phyloP scores from a whole-genome alignment of 2,329 filamentous ascomycete genomes.

The Colletotrichum cordylinicola region DNA sequence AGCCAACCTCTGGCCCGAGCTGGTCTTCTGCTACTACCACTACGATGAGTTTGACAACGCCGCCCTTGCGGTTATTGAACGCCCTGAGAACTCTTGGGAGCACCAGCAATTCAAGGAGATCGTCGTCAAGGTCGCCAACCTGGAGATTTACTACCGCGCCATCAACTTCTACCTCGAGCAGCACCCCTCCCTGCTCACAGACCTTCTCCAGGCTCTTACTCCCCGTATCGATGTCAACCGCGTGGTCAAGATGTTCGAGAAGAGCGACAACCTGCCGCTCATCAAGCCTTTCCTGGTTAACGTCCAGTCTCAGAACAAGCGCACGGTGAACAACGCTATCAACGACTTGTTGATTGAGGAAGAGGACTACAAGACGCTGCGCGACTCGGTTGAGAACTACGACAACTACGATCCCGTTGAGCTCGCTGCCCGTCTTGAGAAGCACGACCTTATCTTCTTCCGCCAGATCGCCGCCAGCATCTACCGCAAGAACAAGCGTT shows the following conservation, averaged over 20 bases:
- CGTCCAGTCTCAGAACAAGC: constrained; percentile 97
- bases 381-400: constrained; percentile 97
- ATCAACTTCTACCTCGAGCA: constrained; percentile 98
- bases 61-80: constrained; percentile 96
- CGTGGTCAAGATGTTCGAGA: constrained; percentile 98
- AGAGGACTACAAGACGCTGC: constrained; percentile 98
- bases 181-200: constrained; percentile 94
- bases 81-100: constrained; percentile 96
- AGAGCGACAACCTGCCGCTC: constrained; percentile 95
- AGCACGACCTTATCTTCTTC: constrained; percentile 99
- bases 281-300: constrained; percentile 99
- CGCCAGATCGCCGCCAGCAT: constrained; percentile 97
- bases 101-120: constrained; percentile 99
- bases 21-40: constrained; percentile 97
- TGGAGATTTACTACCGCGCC: constrained; percentile 98
- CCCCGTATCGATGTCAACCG: constrained; percentile 96
- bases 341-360: constrained; percentile 98
- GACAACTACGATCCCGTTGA: constrained; percentile 98
- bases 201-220: constrained; percentile 91
- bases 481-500: constrained; percentile 99
- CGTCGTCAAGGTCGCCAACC: constrained; percentile 93
- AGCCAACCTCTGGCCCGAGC: constrained; percentile 94
- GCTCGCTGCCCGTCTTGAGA: constrained; percentile 89
- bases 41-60: constrained; percentile 99
- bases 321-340: constrained; percentile 95